A percentile compares a stretch with the other conserved stretches of the same genome.
Conservation (phyloP, 768 basidiomycete species). For the Tubosaeta sp. region DNA sequence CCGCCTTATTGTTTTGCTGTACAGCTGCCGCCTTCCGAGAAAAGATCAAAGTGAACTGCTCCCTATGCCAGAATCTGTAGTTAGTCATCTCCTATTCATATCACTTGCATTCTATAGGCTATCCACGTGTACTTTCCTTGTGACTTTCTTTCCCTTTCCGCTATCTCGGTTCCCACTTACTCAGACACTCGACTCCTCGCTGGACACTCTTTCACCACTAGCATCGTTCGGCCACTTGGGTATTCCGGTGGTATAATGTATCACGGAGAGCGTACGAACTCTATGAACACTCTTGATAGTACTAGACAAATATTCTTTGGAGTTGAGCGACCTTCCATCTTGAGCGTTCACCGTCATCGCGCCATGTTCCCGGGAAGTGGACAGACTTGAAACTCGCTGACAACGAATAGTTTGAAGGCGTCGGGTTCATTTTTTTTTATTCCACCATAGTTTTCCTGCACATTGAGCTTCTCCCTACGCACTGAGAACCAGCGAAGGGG, state of each 20-base stretch:
- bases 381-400: background rate
- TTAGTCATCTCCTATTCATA: constrained; percentile 32
- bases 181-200: constrained; percentile 9
- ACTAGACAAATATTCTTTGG: background rate
- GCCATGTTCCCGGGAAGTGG: constrained; percentile 27
- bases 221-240: constrained; percentile 13
- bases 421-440: background rate
- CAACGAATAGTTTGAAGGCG: background rate
- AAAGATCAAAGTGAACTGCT: constrained; percentile 56
- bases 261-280: constrained; percentile 20
- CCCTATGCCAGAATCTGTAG: constrained; percentile 65
- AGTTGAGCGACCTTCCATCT: background rate
- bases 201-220: constrained; percentile 13
- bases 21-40: constrained; percentile 61
- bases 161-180: background rate
- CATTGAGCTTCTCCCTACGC: background rate
- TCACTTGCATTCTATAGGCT: constrained; percentile 26
- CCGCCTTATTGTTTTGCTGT: constrained; percentile 4
- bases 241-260: constrained; percentile 17
- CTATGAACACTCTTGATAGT: constrained; percentile 7
- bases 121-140: constrained; percentile 26
- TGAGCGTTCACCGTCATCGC: constrained; percentile 14
- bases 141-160: background rate
- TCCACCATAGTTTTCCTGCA: background rate
- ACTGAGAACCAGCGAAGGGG: background rate